Conservation (phyloP, 495 filamentous ascomycete species). For the Parathielavia hyrcaniae region DNA sequence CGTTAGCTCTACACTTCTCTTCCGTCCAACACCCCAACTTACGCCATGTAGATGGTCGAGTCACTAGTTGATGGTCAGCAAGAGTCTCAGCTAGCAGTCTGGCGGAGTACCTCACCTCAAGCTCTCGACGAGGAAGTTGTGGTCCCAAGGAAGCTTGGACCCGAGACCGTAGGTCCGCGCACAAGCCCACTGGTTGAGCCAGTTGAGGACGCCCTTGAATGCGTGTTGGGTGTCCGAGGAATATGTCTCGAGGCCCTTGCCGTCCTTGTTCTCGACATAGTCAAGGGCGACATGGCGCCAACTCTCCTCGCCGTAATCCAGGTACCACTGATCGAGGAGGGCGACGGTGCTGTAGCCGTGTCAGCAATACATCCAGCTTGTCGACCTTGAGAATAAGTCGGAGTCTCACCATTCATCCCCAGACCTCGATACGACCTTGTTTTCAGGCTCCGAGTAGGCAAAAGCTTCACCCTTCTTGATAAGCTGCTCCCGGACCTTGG, state of each 20-base stretch:
- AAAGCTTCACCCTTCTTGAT: conserved; percentile 78
- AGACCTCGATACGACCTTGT: conserved; percentile 75
- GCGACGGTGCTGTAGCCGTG: conserved; percentile 65
- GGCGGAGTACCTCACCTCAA: background rate
- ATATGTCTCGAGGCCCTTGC: conserved; percentile 68
- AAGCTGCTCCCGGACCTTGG: conserved; percentile 73
- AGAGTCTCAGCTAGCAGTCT: background rate
- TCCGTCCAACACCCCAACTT: background rate
- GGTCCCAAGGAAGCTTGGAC: conserved; percentile 93
- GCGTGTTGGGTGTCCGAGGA: conserved; percentile 70
- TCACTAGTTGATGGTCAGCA: conserved; percentile 59
- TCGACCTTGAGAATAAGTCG: background rate
- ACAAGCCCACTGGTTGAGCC: conserved; percentile 95
- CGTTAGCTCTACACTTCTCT: background rate
- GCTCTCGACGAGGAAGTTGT: conserved; percentile 80
- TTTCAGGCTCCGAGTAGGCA: conserved; percentile 87
- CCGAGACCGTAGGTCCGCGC: conserved; percentile 88
- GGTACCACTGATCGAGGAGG: conserved; percentile 91
- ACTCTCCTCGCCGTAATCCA: conserved; percentile 86
- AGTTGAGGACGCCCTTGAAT: conserved; percentile 76
- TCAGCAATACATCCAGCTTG: background rate
- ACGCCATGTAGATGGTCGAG: conserved; percentile 85
- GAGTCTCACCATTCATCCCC: conserved; percentile 55
- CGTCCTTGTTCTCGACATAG: conserved; percentile 58
- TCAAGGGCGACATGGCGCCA: conserved; percentile 67